Base-by-base conservation (phyloP, 148 eudicot species). In the Silene latifolia region DNA sequence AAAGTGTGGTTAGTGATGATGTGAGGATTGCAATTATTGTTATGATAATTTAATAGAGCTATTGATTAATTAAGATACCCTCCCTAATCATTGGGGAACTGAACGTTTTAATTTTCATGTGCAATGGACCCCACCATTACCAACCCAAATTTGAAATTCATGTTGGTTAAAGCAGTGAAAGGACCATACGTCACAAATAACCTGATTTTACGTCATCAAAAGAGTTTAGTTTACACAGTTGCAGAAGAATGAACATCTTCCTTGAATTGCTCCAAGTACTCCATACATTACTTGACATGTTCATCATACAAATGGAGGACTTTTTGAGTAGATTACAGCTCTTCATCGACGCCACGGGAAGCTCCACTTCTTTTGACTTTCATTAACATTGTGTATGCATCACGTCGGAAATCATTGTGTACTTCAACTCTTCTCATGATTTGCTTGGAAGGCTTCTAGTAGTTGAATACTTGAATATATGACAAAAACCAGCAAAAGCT, bases 141-240 rank as follows among this genome's bases (percentile, higher is more conserved):
- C 21, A 59, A 59, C 63, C 63, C 63, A 18, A 59, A 59, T 21
- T 59, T 59, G 23, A 59, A 8, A 1, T 9, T 51, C 56, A 5
- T 59, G 63, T 20, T 20, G 25, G 9, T 25, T 25, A 59, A 59
- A 59, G 1, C 29, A 27, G 12, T 5, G 5, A 60, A 15, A 73
- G 61, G 62, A 13, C 15, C 21, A 7, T 51, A 47, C 27, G 35
- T 14, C 19, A 46, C 19, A 63, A 27, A 48, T 64, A 74, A 48
- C 69, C 60, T 42, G 67, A 63, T 74, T 74, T 46, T 74, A 74
- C 76, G 46, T 63, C 76, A 46, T 29, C 14, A 63, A 60, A 65
- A 74, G 12, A 24, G 76, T 63, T 23, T 74, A 23, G 44, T 74
- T 65, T 73, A 63, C 76, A 73, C 76, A 46, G 68, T 56, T 23